A percentile compares a stretch with the other conserved stretches of the same genome.
Conservation (phyloP, 257 asterid species). For the Petrea volubilis region DNA sequence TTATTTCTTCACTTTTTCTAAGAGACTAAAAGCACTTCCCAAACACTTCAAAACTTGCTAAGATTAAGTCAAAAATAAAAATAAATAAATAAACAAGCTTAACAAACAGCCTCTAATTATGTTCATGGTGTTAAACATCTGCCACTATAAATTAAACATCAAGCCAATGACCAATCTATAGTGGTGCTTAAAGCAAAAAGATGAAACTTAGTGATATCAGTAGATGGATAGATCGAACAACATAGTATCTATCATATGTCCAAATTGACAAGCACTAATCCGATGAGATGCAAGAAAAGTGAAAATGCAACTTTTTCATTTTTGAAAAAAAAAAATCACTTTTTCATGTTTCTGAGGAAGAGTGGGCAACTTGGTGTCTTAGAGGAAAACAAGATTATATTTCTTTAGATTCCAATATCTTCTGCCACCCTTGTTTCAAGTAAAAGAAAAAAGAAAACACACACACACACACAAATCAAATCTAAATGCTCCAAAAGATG, state of each 20-base stretch:
- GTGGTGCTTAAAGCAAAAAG: conserved; percentile 16
- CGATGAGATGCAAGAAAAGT: not conserved
- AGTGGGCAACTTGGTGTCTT: conserved; percentile 39
- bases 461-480: conserved; percentile 21
- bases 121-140: not conserved
- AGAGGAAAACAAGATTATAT: conserved; percentile 24
- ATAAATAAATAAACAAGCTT: no score
- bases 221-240: conserved; percentile 18
- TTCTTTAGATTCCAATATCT: conserved; percentile 48
- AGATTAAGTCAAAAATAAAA: no score
- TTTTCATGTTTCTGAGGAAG: conserved; percentile 31
- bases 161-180: not conserved
- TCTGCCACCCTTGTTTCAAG: conserved; percentile 34
- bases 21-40: no score
- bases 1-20: no score
- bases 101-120: not conserved
- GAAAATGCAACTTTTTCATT: not conserved
- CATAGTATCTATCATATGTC: conserved; percentile 16
- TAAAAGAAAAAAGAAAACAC: conserved; percentile 17
- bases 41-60: no score
- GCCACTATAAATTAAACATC: not conserved
- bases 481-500: conserved; percentile 32
- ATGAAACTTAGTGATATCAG: not conserved
- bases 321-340: not conserved
- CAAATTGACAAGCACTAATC: conserved; percentile 31